A percentile compares a stretch with the other conserved stretches of the same genome.
These are phyloP conservation scores for Cryphonectria radicalis DNA, from an alignment of 2,329 filamentous ascomycete genomes.

Conservation along the genomic window DNA sequence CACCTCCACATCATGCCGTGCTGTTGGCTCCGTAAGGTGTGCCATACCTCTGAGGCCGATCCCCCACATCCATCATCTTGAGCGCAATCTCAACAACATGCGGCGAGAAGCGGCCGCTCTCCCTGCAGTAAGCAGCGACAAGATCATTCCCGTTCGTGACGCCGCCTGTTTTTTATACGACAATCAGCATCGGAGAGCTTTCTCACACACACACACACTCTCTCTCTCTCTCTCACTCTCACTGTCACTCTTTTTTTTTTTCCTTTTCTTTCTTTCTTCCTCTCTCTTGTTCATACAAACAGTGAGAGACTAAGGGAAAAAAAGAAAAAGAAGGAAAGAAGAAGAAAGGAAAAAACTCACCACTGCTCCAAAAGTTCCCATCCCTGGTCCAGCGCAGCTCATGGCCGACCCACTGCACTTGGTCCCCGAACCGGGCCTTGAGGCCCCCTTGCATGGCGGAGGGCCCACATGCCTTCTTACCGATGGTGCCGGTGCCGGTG, in stretches of 20 bases:
- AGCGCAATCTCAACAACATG: conserved; percentile 50
- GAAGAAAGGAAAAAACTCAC: conserved; percentile 40
- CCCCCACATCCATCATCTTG: conserved; percentile 52
- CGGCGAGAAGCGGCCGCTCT: conserved; percentile 47
- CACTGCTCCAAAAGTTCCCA: conserved; percentile 59
- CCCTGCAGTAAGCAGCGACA: conserved; percentile 55
- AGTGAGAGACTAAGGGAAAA: conserved; percentile 3
- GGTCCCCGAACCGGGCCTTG: conserved; percentile 41
- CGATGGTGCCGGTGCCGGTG: conserved; percentile 34
- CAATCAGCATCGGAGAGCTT: background rate
- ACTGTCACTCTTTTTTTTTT: no score
- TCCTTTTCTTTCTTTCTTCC: no score
- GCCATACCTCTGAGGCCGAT: conserved; percentile 49
- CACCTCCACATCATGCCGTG: background rate
- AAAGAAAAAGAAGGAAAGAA: background rate
- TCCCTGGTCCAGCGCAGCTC: conserved; percentile 55
- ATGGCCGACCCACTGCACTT: conserved; percentile 49
- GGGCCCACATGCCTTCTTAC: conserved; percentile 52
- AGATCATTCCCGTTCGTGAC: conserved; percentile 62
- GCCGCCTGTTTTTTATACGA: conserved; percentile 44
- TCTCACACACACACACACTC: background rate
- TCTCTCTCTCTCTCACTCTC: no score
- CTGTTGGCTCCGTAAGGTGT: background rate
- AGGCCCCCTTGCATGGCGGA: conserved; percentile 48
- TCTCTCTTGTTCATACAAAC: background rate